These are phyloP conservation scores for Chrysanthemum makinoi DNA, from an alignment of 129 eudicot species.

Conservation along the genomic window DNA sequence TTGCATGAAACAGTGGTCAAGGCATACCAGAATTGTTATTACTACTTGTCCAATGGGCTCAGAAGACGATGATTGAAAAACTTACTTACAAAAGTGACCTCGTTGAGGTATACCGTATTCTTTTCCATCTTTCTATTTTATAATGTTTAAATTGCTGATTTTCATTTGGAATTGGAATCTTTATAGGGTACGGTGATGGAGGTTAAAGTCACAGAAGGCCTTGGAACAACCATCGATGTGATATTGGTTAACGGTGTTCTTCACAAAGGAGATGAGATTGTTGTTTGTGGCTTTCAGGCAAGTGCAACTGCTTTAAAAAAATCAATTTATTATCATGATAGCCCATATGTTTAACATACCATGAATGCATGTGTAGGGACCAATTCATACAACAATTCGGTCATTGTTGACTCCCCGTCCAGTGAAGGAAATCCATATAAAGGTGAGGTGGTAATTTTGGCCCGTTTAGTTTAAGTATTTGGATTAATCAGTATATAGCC, in stretches of 20 bases:
- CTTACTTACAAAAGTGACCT: conserved; percentile 62
- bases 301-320: background rate
- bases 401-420: conserved; percentile 86
- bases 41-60: conserved; percentile 80
- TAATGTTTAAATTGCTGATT: background rate
- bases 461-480: conserved; percentile 2
- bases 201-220: conserved; percentile 91
- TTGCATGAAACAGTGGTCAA: conserved; percentile 67
- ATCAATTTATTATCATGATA: background rate
- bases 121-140: background rate
- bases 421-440: conserved; percentile 81
- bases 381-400: conserved; percentile 73
- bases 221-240: conserved; percentile 93
- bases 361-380: conserved; percentile 48
- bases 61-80: conserved; percentile 84
- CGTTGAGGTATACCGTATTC: conserved; percentile 44
- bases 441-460: conserved; percentile 33
- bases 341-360: background rate
- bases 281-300: conserved; percentile 69
- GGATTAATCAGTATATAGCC: too few species aligned
- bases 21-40: conserved; percentile 81
- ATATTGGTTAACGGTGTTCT: conserved; percentile 68
- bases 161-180: conserved; percentile 10
- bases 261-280: conserved; percentile 24
- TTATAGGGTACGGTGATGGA: conserved; percentile 88